Evolutionary conservation across 192 early-diverging fungal genomes (phyloP).

Genomic region (Backusella mclennaniae): DNA sequence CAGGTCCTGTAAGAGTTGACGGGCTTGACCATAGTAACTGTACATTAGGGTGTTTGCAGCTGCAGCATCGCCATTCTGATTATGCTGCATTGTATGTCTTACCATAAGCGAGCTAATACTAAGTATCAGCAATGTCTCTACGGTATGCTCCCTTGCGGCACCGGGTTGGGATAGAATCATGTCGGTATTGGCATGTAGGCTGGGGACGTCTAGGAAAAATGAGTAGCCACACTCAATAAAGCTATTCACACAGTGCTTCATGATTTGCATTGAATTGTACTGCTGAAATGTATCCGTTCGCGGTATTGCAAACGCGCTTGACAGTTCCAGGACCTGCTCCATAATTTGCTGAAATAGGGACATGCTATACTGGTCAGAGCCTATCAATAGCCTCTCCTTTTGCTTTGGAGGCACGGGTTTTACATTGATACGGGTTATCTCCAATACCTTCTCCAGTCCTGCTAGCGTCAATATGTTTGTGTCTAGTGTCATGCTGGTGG

Average conservation of each 20-base stretch:
- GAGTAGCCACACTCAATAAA: constrained; percentile 27
- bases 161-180: neutral
- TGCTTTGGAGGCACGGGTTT: constrained; percentile 13
- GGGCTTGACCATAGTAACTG: constrained; percentile 23
- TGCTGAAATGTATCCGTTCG: constrained; percentile 7
- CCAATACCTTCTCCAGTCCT: constrained; percentile 36
- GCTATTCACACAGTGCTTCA: constrained; percentile 26
- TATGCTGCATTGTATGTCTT: constrained; percentile 23
- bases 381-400: neutral
- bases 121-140: constrained; percentile 20
- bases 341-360: neutral
- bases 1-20: constrained; percentile 22
- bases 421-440: constrained; percentile 27
- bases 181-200: constrained; percentile 2
- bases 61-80: neutral
- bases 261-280: constrained; percentile 25
- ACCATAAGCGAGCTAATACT: constrained; percentile 29
- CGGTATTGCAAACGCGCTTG: neutral
- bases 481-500: constrained; percentile 34
- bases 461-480: constrained; percentile 34
- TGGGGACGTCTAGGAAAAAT: constrained; percentile 15
- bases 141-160: constrained; percentile 10
- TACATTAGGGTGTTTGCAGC: constrained; percentile 10
- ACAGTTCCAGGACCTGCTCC: neutral
- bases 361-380: neutral